Percentiles rank a stretch among this genome's conserved stretches.
These are phyloP conservation scores for Lanmaoa pseudosensibilis DNA, from an alignment of 768 basidiomycete genomes.

Conservation along the genomic window DNA sequence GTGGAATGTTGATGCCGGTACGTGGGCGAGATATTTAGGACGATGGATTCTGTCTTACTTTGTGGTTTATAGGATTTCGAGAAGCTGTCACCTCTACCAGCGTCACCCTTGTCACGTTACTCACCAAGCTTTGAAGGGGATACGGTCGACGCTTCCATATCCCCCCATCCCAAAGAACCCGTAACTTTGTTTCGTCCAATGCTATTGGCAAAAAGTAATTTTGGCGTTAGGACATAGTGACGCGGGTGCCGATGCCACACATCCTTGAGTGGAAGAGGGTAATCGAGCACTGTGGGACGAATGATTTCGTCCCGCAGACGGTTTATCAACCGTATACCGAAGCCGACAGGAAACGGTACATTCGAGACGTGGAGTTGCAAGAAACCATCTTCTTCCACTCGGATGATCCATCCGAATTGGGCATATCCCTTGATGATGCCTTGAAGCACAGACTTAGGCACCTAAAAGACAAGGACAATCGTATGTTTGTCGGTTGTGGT, in stretches of 20 bases:
- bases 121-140: constrained; percentile 4
- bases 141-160: not conserved
- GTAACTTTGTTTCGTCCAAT: constrained; percentile 12
- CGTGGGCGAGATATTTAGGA: not conserved
- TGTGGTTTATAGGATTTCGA: constrained; percentile 12
- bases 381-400: constrained; percentile 63
- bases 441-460: constrained; percentile 57
- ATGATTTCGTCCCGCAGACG: constrained; percentile 64
- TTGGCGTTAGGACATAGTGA: constrained; percentile 21
- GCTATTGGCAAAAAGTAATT: not conserved
- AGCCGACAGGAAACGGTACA: constrained; percentile 74
- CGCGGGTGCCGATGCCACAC: constrained; percentile 25
- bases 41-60: not conserved
- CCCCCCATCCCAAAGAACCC: not conserved
- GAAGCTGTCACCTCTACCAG: constrained; percentile 7
- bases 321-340: constrained; percentile 78
- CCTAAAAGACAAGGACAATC: constrained; percentile 57
- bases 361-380: constrained; percentile 66
- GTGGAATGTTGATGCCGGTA: constrained; percentile 7
- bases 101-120: constrained; percentile 13
- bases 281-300: constrained; percentile 25
- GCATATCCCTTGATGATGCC: constrained; percentile 64
- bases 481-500: constrained; percentile 70
- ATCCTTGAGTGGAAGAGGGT: constrained; percentile 29
- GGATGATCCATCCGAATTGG: constrained; percentile 53